Conservation (phyloP, 306 rosid genomes). For the Arachis stenosperma region DNA sequence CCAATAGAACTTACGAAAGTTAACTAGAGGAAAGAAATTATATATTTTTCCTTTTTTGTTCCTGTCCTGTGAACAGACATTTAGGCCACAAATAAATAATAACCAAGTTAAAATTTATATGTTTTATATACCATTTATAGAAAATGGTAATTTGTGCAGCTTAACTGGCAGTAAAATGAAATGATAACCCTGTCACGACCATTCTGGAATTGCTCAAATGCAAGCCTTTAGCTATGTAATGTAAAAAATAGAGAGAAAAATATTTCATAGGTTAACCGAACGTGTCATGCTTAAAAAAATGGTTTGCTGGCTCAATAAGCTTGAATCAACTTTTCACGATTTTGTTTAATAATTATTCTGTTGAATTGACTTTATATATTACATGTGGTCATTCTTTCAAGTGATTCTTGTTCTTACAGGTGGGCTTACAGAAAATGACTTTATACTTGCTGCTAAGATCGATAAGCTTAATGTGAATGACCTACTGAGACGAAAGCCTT, state of each 20-base stretch:
- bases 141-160: background rate
- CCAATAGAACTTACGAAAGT: background rate
- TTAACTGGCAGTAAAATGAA: background rate
- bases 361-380: background rate
- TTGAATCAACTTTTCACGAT: background rate
- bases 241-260: no score
- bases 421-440: slow-evolving; percentile 87
- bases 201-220: background rate
- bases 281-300: background rate
- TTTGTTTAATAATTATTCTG: background rate
- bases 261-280: background rate
- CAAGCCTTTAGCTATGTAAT: background rate
- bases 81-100: background rate
- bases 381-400: background rate
- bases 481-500: slow-evolving; percentile 56
- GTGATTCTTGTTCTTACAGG: slow-evolving; percentile 50
- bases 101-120: background rate
- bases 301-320: slow-evolving; percentile 8
- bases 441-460: slow-evolving; percentile 88
- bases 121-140: background rate
- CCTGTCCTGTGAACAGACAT: background rate
- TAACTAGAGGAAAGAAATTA: background rate
- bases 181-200: background rate
- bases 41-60: background rate
- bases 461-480: slow-evolving; percentile 52